Conservation (phyloP, 148 eudicot species). For the Arbutus unedo region DNA sequence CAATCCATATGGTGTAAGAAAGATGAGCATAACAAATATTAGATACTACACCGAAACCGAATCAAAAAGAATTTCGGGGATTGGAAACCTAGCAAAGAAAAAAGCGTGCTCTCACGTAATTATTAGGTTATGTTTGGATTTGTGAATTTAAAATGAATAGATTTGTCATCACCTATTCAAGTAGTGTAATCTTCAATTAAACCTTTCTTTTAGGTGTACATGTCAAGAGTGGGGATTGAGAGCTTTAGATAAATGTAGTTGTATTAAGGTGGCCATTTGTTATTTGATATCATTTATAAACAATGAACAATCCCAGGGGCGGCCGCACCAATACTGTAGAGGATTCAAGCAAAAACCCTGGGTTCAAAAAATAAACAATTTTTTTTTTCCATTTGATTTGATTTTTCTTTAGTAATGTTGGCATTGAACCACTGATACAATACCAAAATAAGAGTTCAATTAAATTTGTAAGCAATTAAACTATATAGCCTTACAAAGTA, state of each 20-base stretch:
- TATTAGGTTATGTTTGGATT: neutral
- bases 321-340: too few relatives aligned
- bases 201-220: neutral
- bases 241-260: neutral
- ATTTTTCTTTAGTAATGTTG: too few relatives aligned
- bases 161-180: neutral
- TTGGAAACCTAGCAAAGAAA: neutral
- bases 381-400: too few relatives aligned
- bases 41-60: too few relatives aligned
- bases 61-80: neutral
- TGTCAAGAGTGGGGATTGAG: neutral
- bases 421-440: too few relatives aligned
- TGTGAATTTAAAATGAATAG: neutral
- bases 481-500: too few relatives aligned
- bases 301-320: neutral
- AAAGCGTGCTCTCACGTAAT: neutral
- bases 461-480: too few relatives aligned
- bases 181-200: neutral
- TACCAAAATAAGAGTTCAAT: too few relatives aligned
- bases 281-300: neutral
- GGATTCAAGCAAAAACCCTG: too few relatives aligned
- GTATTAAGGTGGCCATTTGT: neutral
- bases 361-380: too few relatives aligned
- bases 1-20: neutral
- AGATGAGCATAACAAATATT: neutral